Evolutionary conservation across 805 yeast species (phyloP), one percentile per base, ranked within the genome.

Genomic region (Teunomyces tritomae): DNA sequence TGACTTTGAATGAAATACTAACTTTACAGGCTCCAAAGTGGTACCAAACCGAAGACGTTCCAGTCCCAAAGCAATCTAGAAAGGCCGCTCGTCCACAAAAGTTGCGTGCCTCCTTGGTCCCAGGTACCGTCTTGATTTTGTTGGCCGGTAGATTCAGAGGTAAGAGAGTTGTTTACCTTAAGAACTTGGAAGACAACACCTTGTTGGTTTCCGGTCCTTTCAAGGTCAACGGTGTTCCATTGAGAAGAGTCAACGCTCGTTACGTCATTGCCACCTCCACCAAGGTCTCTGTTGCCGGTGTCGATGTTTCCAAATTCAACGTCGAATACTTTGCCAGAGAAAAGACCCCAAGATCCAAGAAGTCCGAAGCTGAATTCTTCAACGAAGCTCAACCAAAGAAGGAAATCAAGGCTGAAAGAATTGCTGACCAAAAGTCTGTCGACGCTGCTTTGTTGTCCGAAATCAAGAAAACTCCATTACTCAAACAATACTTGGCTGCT

Each of bases 91-190:
- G 90, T 74, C 95, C 97, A 70, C 94, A 89, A 78, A 87, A 87
- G 78, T 83, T 94, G 77, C 90, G 98, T 78, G 82, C 96, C 68
- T 87, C 97, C 57, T 82, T 92, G 70, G 95, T 87, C 63, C 97
- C 97, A 77, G 99, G 99, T 76, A 87, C 97, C 70, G 97, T 92
- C 63, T 82, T 94, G 74, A 92, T 92, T 77, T 80, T 92, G 75
- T 84, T 92, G 73, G 97, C 98, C 68, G 99, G 99, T 74, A 89
- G 97, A 79, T 92, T 90, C 96, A 89, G 99, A 80, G 99, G 99
- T 77, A 94, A 92, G 89, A 91, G 98, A 82, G 99, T 94, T 67
- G 98, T 92, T 60, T 87, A 87, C 87, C 85, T 92, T 76, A 92
- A 92, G 86, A 79, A 86, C 77, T 84, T 94, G 72, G 96, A 90